These are phyloP conservation scores for Phanerochaete carnosa DNA, from an alignment of 768 basidiomycete genomes.

Conservation along the genomic window DNA sequence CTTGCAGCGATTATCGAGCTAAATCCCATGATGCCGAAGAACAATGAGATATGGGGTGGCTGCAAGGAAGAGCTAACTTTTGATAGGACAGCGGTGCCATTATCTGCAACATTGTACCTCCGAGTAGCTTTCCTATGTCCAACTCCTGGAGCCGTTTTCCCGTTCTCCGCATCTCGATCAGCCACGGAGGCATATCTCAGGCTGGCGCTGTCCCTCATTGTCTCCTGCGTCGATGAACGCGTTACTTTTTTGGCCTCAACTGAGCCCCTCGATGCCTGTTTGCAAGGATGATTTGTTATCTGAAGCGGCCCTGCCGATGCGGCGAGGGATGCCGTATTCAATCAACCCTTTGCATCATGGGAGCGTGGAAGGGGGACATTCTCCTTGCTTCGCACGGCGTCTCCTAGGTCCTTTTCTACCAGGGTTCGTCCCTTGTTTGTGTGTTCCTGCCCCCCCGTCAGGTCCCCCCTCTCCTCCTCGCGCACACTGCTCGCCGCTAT, in stretches of 20 bases:
- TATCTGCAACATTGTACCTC: no score
- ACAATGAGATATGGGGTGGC: no score
- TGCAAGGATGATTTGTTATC: background rate
- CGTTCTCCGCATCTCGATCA: no score
- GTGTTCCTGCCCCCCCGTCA: background rate
- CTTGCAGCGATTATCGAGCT: no score
- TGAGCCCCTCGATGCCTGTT: background rate
- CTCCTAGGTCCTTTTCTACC: background rate
- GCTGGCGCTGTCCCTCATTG: background rate
- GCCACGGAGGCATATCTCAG: background rate
- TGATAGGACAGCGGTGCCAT: no score
- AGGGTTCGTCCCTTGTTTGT: background rate
- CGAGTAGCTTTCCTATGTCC: no score
- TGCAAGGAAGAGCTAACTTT: no score
- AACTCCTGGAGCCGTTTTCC: no score
- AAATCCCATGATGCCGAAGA: no score
- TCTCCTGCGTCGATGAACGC: background rate
- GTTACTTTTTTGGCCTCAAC: background rate
- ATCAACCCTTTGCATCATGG: conserved; percentile 3
- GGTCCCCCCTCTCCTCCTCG: background rate
- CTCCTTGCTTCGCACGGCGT: background rate
- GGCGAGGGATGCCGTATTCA: background rate
- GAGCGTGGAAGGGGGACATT: background rate
- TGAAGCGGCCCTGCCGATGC: background rate
- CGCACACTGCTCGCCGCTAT: background rate